Percentiles rank a stretch among this genome's conserved stretches.
Evolutionary conservation across 179 eudicot species (phyloP).

Genomic region (Carnegiea gigantea): DNA sequence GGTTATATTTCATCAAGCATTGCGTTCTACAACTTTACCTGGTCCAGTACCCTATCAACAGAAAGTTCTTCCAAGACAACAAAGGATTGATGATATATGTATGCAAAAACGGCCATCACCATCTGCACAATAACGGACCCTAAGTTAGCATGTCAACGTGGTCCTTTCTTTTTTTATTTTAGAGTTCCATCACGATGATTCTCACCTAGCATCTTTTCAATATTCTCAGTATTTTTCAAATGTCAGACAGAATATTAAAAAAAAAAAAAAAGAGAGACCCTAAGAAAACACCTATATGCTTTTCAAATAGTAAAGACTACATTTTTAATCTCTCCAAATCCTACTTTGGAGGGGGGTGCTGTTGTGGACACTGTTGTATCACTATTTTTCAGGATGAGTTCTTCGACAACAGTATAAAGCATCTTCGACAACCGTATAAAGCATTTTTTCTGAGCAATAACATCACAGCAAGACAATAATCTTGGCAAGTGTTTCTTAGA

Average conservation of each 20-base stretch:
- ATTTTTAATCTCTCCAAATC: not conserved
- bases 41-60: conserved; percentile 65
- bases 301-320: not conserved
- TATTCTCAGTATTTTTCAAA: not conserved
- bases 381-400: not conserved
- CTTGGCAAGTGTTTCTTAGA: not conserved
- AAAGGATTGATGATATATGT: conserved; percentile 84
- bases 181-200: not conserved
- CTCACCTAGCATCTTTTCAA: not conserved
- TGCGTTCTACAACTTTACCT: conserved; percentile 37
- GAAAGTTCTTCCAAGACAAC: conserved; percentile 59
- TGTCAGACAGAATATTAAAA: not conserved
- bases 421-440: not conserved
- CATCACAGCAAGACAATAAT: not conserved
- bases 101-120: conserved; percentile 93
- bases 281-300: not conserved
- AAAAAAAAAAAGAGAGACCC: not conserved
- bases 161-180: not conserved
- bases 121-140: conserved; percentile 45
- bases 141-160: not conserved
- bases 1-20: not conserved
- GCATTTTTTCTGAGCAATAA: not conserved
- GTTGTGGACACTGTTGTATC: no score
- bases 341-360: no score
- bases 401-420: not conserved